Conservation (phyloP, 2,329 filamentous ascomycete genomes). For the Epichloe aotearoae region DNA sequence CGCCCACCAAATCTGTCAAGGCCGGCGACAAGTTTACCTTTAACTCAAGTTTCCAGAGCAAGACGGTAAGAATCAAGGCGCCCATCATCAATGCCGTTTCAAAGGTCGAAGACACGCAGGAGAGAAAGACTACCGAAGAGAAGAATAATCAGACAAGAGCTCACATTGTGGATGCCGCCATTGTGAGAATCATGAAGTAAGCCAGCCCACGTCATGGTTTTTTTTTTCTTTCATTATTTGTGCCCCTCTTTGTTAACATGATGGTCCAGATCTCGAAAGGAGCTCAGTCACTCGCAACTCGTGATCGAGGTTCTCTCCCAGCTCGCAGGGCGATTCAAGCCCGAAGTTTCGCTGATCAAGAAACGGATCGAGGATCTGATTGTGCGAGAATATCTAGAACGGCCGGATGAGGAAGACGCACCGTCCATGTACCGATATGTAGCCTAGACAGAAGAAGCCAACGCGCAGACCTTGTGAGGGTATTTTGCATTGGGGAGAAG, state of each 20-base stretch:
- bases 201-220: slow-evolving; percentile 19
- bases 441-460: slow-evolving; percentile 32
- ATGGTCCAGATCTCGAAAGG: slow-evolving; percentile 52
- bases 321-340: slow-evolving; percentile 56
- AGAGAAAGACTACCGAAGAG: slow-evolving; percentile 58
- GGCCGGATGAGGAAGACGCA: slow-evolving; percentile 50
- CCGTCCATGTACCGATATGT: slow-evolving; percentile 58
- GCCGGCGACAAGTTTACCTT: slow-evolving; percentile 66
- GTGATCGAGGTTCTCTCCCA: slow-evolving; percentile 61
- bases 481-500: not conserved
- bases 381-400: slow-evolving; percentile 63
- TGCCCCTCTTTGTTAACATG: not conserved
- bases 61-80: slow-evolving; percentile 77
- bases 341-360: slow-evolving; percentile 67
- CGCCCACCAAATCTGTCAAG: slow-evolving; percentile 65
- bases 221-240: not conserved
- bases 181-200: slow-evolving; percentile 79
- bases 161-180: slow-evolving; percentile 60
- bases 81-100: slow-evolving; percentile 70
- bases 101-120: slow-evolving; percentile 65
- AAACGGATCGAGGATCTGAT: slow-evolving; percentile 69
- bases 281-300: slow-evolving; percentile 54
- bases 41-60: slow-evolving; percentile 71
- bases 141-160: slow-evolving; percentile 61
- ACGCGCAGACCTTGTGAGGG: not conserved